phyloP scores from a whole-genome alignment of 345 rosid genomes.

The Populus ilicifolia region DNA sequence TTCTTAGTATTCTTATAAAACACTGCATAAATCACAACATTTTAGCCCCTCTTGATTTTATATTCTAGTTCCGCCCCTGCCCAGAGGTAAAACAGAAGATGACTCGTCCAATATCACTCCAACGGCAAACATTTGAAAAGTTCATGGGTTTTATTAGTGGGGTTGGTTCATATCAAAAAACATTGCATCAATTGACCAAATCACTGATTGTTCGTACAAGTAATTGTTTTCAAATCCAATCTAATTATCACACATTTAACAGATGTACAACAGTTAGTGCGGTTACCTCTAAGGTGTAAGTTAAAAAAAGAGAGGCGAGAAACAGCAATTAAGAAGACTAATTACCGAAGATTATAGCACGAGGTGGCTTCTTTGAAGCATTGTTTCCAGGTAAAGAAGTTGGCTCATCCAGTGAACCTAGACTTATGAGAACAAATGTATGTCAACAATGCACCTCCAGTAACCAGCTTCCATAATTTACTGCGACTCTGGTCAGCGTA shows the following conservation, averaged over 20 bases:
- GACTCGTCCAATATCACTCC: background rate
- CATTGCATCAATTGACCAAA: background rate
- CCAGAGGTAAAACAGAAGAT: background rate
- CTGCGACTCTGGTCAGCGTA: background rate
- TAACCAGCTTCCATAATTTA: background rate
- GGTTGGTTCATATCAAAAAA: constrained; percentile 18
- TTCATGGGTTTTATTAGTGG: constrained; percentile 10
- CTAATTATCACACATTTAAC: background rate
- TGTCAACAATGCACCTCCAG: background rate
- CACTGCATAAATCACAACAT: no score
- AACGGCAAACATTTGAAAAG: background rate
- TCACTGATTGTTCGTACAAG: background rate
- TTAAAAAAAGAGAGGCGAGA: background rate
- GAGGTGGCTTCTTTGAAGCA: background rate
- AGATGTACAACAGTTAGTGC: background rate
- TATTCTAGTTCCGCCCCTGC: no score
- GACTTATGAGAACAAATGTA: no score
- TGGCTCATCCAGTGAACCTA: background rate
- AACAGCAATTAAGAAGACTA: background rate
- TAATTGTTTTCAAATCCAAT: background rate
- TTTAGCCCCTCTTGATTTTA: no score
- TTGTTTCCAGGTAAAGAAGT: background rate
- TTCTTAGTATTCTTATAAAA: no score
- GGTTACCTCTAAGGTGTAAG: background rate
- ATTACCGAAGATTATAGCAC: background rate